A percentile compares a stretch with the other conserved stretches of the same genome.
phyloP scores from a whole-genome alignment of 2,329 filamentous ascomycete genomes.

The Xylaria multiplex region DNA sequence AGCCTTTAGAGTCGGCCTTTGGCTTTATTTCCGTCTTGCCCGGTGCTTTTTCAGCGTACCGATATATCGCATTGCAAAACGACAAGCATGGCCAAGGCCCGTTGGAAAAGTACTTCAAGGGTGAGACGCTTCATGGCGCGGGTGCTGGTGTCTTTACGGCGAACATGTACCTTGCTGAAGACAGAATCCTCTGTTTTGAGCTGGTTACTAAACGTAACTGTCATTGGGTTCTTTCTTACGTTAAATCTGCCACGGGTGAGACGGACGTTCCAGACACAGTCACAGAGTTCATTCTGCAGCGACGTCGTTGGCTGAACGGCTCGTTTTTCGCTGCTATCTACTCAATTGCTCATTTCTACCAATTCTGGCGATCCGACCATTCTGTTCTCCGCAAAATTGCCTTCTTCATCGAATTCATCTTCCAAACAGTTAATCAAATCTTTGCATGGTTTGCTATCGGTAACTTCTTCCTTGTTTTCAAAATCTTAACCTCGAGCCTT shows the following conservation, averaged over 20 bases:
- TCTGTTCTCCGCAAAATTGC: slow-evolving; percentile 86
- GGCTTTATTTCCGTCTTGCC: slow-evolving; percentile 98
- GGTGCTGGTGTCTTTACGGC: slow-evolving; percentile 97
- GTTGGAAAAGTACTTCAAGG: slow-evolving; percentile 98
- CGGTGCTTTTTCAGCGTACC: slow-evolving; percentile 92
- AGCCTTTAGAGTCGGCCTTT: slow-evolving; percentile 95
- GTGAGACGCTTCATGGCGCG: slow-evolving; percentile 94
- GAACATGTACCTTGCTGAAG: slow-evolving; percentile 93
- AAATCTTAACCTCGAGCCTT: slow-evolving; percentile 90
- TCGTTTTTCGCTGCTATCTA: slow-evolving; percentile 99
- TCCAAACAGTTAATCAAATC: slow-evolving; percentile 95
- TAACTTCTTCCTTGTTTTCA: slow-evolving; percentile 99
- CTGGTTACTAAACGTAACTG: slow-evolving; percentile 97
- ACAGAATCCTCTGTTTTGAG: slow-evolving; percentile 96
- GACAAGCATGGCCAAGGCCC: slow-evolving; percentile 95
- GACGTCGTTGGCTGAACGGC: slow-evolving; percentile 96
- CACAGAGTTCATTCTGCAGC: slow-evolving; percentile 93
- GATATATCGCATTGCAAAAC: slow-evolving; percentile 95
- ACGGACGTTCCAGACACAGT: slow-evolving; percentile 96
- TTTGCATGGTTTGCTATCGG: slow-evolving; percentile 99
- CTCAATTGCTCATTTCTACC: slow-evolving; percentile 92
- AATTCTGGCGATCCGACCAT: slow-evolving; percentile 94
- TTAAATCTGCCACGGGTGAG: slow-evolving; percentile 96
- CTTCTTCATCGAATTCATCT: slow-evolving; percentile 92
- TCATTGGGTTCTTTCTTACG: slow-evolving; percentile 96